Percentiles rank a stretch among this genome's conserved stretches.
These are phyloP conservation scores for Ophiorrhiza pumila DNA, from an alignment of 257 asterid species.

Conservation along the genomic window DNA sequence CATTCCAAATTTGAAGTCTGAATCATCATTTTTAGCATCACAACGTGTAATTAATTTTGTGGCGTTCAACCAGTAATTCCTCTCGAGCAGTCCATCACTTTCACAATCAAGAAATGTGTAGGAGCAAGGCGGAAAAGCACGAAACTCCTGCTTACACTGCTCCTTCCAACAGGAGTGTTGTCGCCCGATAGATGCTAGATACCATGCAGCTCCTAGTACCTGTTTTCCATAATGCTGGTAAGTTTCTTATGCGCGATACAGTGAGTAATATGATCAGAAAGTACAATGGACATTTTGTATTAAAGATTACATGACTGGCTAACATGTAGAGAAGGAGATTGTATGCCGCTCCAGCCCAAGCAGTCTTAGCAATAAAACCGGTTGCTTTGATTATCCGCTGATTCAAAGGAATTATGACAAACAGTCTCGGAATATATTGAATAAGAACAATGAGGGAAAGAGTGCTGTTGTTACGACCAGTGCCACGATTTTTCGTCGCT, in stretches of 20 bases:
- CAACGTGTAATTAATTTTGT: slow-evolving; percentile 53
- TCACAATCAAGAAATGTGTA: slow-evolving; percentile 57
- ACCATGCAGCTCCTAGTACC: slow-evolving; percentile 96
- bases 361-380: slow-evolving; percentile 87
- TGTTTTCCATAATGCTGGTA: slow-evolving; percentile 12
- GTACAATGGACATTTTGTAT: neutral
- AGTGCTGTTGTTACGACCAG: slow-evolving; percentile 72
- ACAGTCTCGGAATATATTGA: slow-evolving; percentile 76
- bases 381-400: slow-evolving; percentile 74
- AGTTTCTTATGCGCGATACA: neutral
- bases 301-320: slow-evolving; percentile 72
- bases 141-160: slow-evolving; percentile 47
- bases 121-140: slow-evolving; percentile 47
- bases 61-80: slow-evolving; percentile 58
- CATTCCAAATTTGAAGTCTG: slow-evolving; percentile 91
- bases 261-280: neutral
- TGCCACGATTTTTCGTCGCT: slow-evolving; percentile 51
- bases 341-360: slow-evolving; percentile 98
- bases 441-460: slow-evolving; percentile 86
- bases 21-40: slow-evolving; percentile 65
- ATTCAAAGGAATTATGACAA: slow-evolving; percentile 76
- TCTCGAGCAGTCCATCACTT: slow-evolving; percentile 15
- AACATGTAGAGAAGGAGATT: slow-evolving; percentile 85
- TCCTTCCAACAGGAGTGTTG: slow-evolving; percentile 77
- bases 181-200: slow-evolving; percentile 81